A percentile compares a stretch with the other conserved stretches of the same genome.
Evolutionary conservation across 1,284 basidiomycete species (phyloP).

Genomic region (Mycena citricolor): DNA sequence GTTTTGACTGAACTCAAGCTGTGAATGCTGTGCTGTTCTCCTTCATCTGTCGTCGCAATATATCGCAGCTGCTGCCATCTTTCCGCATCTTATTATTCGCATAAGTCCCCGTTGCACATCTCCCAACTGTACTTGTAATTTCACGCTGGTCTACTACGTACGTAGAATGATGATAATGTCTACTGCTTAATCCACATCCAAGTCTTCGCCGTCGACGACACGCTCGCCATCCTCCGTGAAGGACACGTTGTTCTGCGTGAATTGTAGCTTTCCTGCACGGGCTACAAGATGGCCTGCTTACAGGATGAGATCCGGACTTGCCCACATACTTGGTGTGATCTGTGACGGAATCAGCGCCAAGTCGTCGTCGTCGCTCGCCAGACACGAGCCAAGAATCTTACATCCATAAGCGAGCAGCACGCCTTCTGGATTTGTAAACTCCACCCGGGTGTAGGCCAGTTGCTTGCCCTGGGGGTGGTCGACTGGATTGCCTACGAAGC

Average conservation of each 20-base stretch:
- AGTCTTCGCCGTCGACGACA: slow-evolving; percentile 66
- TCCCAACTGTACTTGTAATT: too few relatives aligned
- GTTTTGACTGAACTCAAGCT: slow-evolving; percentile 93
- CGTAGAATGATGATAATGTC: too few relatives aligned
- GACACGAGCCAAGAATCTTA: slow-evolving; percentile 36
- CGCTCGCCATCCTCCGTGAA: slow-evolving; percentile 78
- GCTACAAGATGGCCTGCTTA: slow-evolving; percentile 33
- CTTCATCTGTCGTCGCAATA: too few relatives aligned
- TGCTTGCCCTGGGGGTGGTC: slow-evolving; percentile 60
- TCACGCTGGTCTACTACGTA: too few relatives aligned
- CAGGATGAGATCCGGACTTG: slow-evolving; percentile 65
- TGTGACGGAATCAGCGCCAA: slow-evolving; percentile 31
- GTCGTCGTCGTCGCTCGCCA: too few relatives aligned
- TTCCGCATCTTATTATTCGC: too few relatives aligned
- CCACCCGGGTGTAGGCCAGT: slow-evolving; percentile 79
- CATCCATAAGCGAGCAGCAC: slow-evolving; percentile 84
- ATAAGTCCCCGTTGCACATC: too few relatives aligned
- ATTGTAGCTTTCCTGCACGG: slow-evolving; percentile 6
- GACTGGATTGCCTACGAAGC: too few relatives aligned
- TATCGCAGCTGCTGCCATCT: too few relatives aligned
- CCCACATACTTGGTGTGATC: slow-evolving; percentile 90
- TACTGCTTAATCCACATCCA: slow-evolving; percentile 45
- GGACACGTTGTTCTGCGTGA: slow-evolving; percentile 67
- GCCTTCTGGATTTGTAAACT: slow-evolving; percentile 70
- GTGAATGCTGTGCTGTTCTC: too few relatives aligned